phyloP scores from a whole-genome alignment of 2,329 filamentous ascomycete species.

The Penicillium hordei region DNA sequence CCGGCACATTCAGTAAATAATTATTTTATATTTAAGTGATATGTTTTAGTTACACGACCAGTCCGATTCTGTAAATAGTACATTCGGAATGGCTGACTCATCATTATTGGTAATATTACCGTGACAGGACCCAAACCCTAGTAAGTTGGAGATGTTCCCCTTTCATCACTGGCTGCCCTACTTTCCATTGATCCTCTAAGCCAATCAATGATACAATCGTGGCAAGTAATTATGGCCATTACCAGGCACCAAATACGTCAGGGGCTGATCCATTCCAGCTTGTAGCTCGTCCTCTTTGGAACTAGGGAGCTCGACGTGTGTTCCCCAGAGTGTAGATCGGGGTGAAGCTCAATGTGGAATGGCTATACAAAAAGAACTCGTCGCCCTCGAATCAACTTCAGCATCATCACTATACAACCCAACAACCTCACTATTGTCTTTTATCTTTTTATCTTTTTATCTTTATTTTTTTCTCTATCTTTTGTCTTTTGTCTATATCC shows the following conservation, averaged over 20 bases:
- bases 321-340: constrained; percentile 29
- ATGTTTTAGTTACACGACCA: constrained; percentile 1
- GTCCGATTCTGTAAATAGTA: constrained; percentile 1
- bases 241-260: constrained; percentile 30
- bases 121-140: not conserved
- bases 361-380: constrained; percentile 27
- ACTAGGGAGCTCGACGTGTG: constrained; percentile 16
- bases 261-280: constrained; percentile 26
- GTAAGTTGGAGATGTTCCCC: not conserved
- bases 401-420: not conserved
- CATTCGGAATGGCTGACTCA: constrained; percentile 30
- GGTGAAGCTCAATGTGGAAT: constrained; percentile 26
- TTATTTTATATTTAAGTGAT: too few species aligned
- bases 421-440: constrained; percentile 3
- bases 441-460: not conserved
- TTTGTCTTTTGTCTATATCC: constrained; percentile 3
- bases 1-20: not conserved
- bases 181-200: constrained; percentile 8
- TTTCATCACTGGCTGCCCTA: constrained; percentile 24
- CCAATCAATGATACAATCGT: constrained; percentile 16
- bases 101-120: constrained; percentile 18
- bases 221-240: not conserved
- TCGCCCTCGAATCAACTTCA: constrained; percentile 2
- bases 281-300: constrained; percentile 15
- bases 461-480: too few species aligned